Conservation (phyloP, 306 rosid genomes). For the Sphenostylis stenocarpa region DNA sequence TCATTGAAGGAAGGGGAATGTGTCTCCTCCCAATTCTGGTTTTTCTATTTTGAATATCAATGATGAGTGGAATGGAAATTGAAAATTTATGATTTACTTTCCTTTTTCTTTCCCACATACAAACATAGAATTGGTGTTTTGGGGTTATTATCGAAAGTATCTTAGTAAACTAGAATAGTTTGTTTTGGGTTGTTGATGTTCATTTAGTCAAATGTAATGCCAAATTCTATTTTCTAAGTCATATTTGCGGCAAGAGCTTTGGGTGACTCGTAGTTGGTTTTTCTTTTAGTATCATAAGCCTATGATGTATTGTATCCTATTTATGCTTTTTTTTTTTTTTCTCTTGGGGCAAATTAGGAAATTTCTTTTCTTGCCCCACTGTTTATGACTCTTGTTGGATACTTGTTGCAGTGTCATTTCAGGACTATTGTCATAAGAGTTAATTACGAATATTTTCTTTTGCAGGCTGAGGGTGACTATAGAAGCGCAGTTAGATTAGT, state of each 20-base stretch:
- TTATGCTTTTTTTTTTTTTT: background rate
- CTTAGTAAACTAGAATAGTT: background rate
- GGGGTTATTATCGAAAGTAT: background rate
- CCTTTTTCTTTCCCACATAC: background rate
- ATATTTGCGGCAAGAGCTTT: background rate
- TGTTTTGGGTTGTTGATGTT: background rate
- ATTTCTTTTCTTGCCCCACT: constrained; percentile 5
- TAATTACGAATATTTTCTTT: constrained; percentile 21
- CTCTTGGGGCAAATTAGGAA: background rate
- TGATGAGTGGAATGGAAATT: background rate
- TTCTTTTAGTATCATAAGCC: background rate
- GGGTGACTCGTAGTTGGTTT: background rate
- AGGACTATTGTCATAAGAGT: background rate
- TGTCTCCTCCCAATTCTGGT: background rate
- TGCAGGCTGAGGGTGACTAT: constrained; percentile 78
- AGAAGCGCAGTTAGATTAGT: constrained; percentile 73
- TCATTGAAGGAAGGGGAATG: background rate
- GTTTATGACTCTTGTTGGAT: constrained; percentile 7
- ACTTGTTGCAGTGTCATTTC: constrained; percentile 3
- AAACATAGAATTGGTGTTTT: constrained; percentile 2
- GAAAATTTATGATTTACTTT: background rate
- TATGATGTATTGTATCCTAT: background rate
- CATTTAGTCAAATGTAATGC: background rate
- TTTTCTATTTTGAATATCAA: background rate
- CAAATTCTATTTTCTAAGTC: background rate